Evolutionary conservation across 2,329 filamentous ascomycete species (phyloP).

Genomic region (Fusarium succisae): DNA sequence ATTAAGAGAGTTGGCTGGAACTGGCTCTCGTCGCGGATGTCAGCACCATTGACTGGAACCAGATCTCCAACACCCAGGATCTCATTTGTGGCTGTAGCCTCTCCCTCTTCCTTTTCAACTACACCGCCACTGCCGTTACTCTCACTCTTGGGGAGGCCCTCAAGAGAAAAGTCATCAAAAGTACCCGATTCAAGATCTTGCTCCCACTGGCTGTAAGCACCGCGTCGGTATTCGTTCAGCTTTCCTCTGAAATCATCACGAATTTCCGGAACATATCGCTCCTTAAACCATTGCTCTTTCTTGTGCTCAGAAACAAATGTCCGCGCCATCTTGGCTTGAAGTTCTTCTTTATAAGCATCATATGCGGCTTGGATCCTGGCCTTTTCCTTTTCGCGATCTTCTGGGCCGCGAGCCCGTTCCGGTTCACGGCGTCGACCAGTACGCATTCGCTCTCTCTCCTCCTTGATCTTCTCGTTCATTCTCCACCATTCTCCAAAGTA

Average conservation of each 20-base stretch:
- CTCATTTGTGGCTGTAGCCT: conserved; percentile 90
- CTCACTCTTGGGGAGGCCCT: conserved; percentile 93
- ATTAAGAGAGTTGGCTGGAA: conserved; percentile 93
- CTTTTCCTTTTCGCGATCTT: conserved; percentile 82
- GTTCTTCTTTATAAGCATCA: conserved; percentile 73
- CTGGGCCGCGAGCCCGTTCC: conserved; percentile 70
- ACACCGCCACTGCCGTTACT: conserved; percentile 86
- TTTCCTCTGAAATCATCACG: conserved; percentile 78
- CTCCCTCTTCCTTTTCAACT: conserved; percentile 94
- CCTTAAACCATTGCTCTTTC: conserved; percentile 96
- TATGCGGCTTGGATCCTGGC: conserved; percentile 78
- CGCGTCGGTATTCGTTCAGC: conserved; percentile 81
- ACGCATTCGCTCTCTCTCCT: conserved; percentile 77
- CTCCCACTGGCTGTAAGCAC: conserved; percentile 87
- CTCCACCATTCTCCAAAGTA: conserved; percentile 91
- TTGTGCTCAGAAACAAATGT: conserved; percentile 93
- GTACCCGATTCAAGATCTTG: conserved; percentile 83
- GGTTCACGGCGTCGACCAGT: conserved; percentile 75
- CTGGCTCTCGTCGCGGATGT: conserved; percentile 88
- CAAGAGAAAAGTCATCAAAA: conserved; percentile 94
- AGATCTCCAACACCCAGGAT: conserved; percentile 92
- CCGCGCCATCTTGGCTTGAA: conserved; percentile 83
- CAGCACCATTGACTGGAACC: conserved; percentile 82
- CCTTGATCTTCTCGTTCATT: conserved; percentile 82
- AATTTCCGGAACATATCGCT: conserved; percentile 88